These are phyloP conservation scores for Rugosomyces carneus DNA, from an alignment of 1,284 basidiomycete species.

Conservation along the genomic window DNA sequence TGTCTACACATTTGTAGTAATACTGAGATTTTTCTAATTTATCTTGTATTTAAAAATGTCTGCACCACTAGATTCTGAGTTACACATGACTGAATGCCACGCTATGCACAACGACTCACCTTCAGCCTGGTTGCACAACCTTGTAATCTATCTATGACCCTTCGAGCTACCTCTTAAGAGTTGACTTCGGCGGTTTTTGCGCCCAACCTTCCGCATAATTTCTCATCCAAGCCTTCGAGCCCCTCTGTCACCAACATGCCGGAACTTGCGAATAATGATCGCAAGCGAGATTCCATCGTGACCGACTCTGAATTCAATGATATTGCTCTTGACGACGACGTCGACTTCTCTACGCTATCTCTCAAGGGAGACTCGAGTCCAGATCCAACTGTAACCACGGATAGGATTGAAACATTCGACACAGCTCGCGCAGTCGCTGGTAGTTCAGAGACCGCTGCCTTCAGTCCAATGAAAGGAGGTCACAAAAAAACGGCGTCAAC, in stretches of 20 bases:
- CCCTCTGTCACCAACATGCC: constrained; percentile 3
- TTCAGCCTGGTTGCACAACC: not conserved
- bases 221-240: not conserved
- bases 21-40: not conserved
- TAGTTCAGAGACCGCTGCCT: constrained; percentile 7
- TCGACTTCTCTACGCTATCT: constrained; percentile 48
- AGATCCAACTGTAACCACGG: too few relatives aligned
- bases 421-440: constrained; percentile 8
- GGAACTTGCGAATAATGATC: constrained; percentile 21
- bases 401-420: constrained; percentile 4
- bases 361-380: constrained; percentile 30
- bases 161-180: constrained; percentile 6
- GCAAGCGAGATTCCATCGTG: constrained; percentile 34
- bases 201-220: not conserved
- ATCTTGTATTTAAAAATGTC: not conserved
- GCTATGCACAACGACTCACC: not conserved
- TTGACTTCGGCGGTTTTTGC: constrained; percentile 18
- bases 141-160: constrained; percentile 12
- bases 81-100: constrained; percentile 12
- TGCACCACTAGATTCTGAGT: not conserved
- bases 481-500: constrained; percentile 65
- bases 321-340: constrained; percentile 54
- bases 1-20: too few relatives aligned
- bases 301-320: constrained; percentile 56
- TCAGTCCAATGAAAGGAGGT: constrained; percentile 11